phyloP scores from a whole-genome alignment of 768 basidiomycete genomes.

The Xerocomus potaroensis region DNA sequence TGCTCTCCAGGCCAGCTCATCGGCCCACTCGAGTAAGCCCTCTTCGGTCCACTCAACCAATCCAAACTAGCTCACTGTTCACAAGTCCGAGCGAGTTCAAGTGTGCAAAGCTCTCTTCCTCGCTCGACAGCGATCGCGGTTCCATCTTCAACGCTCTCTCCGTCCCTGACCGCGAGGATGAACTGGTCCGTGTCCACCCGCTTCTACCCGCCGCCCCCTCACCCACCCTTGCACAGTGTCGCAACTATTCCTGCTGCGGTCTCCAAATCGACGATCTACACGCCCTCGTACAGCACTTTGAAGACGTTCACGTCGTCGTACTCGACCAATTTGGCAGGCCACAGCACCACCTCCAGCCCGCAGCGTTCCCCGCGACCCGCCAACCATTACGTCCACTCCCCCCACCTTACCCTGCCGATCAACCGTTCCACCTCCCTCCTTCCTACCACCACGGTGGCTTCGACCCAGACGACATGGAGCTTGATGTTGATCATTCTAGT shows the following conservation, averaged over 20 bases:
- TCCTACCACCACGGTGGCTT: slow-evolving; percentile 40
- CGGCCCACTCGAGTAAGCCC: slow-evolving; percentile 61
- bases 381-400: slow-evolving; percentile 32
- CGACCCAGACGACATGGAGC: slow-evolving; percentile 80
- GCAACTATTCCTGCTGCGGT: slow-evolving; percentile 90
- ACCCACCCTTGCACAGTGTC: slow-evolving; percentile 45
- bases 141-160: slow-evolving; percentile 62
- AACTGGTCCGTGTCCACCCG: slow-evolving; percentile 49
- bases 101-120: slow-evolving; percentile 45
- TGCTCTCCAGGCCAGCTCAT: slow-evolving; percentile 60
- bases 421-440: slow-evolving; percentile 24
- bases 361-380: slow-evolving; percentile 32
- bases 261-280: slow-evolving; percentile 70
- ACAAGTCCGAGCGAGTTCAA: slow-evolving; percentile 46
- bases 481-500: slow-evolving; percentile 59
- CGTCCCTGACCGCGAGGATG: slow-evolving; percentile 65
- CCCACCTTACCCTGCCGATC: slow-evolving; percentile 27
- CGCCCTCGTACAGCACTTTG: slow-evolving; percentile 88
- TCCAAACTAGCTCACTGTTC: not conserved
- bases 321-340: slow-evolving; percentile 41
- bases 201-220: not conserved
- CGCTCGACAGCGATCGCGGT: slow-evolving; percentile 57
- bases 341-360: slow-evolving; percentile 28
- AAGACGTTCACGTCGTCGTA: slow-evolving; percentile 83
- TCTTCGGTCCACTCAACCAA: not conserved